Percentiles rank a stretch among this genome's conserved stretches.
These are phyloP conservation scores for Trichoderma sp. DNA, from an alignment of 2,329 filamentous ascomycete genomes.

Conservation along the genomic window DNA sequence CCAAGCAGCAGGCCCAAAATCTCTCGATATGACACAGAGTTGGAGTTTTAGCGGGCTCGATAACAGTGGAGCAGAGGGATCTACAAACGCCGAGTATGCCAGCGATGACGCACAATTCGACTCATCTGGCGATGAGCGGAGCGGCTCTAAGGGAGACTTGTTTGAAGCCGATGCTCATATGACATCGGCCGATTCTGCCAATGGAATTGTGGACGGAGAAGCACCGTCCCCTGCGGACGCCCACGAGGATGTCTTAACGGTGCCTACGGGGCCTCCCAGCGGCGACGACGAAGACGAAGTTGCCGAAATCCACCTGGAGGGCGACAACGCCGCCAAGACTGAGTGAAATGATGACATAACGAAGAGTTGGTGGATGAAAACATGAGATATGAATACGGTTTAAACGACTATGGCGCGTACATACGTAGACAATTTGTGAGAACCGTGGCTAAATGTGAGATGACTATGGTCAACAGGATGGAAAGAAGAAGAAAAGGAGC, in stretches of 20 bases:
- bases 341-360: background rate
- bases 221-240: background rate
- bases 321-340: slow-evolving; percentile 30
- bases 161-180: slow-evolving; percentile 37
- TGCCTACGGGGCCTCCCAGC: slow-evolving; percentile 39
- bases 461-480: background rate
- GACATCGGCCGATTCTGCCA: slow-evolving; percentile 27
- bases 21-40: slow-evolving; percentile 38
- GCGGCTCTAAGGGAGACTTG: slow-evolving; percentile 23
- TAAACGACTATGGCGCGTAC: background rate
- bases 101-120: slow-evolving; percentile 49
- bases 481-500: background rate
- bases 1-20: slow-evolving; percentile 31
- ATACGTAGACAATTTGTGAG: slow-evolving; percentile 10
- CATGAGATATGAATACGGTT: slow-evolving; percentile 6
- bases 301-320: slow-evolving; percentile 52
- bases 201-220: background rate
- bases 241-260: slow-evolving; percentile 42
- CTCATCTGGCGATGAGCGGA: slow-evolving; percentile 41
- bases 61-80: slow-evolving; percentile 34
- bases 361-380: background rate
- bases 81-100: slow-evolving; percentile 39
- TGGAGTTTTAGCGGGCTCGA: slow-evolving; percentile 51
- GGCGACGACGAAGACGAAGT: slow-evolving; percentile 48
- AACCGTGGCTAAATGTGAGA: slow-evolving; percentile 6